phyloP scores from a whole-genome alignment of 257 asterid genomes.

The Perilla frutescens region DNA sequence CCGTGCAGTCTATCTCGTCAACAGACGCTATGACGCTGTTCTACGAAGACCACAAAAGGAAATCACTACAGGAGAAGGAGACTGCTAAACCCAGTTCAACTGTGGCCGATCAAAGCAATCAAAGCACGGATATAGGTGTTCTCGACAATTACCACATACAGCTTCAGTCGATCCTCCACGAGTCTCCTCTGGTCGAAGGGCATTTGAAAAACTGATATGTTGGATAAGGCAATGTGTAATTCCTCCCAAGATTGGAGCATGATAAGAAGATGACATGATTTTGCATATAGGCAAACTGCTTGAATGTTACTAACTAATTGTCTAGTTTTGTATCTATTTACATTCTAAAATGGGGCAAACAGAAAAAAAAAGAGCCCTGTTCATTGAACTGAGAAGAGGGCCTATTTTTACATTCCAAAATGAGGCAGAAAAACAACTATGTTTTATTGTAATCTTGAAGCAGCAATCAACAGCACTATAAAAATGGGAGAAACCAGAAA shows the following conservation, averaged over 20 bases:
- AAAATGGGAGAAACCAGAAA: constrained; percentile 72
- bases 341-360: not conserved
- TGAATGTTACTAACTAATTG: not conserved
- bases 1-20: constrained; percentile 58
- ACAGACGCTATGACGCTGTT: constrained; percentile 61
- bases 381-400: not conserved
- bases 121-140: constrained; percentile 30
- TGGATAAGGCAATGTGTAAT: not conserved
- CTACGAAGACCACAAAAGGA: constrained; percentile 47
- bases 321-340: no score
- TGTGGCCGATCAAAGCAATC: constrained; percentile 34
- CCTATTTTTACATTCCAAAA: constrained; percentile 14
- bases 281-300: not conserved
- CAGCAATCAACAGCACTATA: constrained; percentile 57
- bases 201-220: constrained; percentile 24
- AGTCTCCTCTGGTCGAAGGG: constrained; percentile 59
- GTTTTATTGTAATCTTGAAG: constrained; percentile 32
- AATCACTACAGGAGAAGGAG: constrained; percentile 35
- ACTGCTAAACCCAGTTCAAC: constrained; percentile 29
- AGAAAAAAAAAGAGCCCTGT: no score
- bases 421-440: not conserved
- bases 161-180: constrained; percentile 55
- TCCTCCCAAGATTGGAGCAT: not conserved
- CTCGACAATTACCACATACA: constrained; percentile 47
- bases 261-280: not conserved